Conservation (phyloP, 768 basidiomycete genomes). For the Termitomyces sp. region DNA sequence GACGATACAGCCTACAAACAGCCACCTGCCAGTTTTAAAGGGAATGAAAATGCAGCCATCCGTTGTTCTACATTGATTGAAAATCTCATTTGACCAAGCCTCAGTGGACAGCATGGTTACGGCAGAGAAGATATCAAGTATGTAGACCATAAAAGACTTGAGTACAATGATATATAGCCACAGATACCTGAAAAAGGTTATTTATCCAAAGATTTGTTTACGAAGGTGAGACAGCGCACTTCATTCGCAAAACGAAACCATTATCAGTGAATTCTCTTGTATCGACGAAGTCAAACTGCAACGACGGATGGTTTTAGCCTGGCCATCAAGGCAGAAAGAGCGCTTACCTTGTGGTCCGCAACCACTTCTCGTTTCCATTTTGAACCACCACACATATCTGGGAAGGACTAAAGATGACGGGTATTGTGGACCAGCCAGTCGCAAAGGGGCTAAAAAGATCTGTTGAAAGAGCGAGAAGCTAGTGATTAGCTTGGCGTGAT, state of each 20-base stretch:
- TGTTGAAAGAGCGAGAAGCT: conserved; percentile 21
- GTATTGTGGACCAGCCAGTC: conserved; percentile 42
- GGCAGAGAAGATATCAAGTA: conserved; percentile 97
- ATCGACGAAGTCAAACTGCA: conserved; percentile 95
- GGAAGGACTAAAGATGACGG: conserved; percentile 15
- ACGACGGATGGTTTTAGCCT: conserved; percentile 2
- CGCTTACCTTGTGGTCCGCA: conserved; percentile 90
- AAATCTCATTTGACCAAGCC: conserved; percentile 90
- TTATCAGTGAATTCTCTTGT: conserved; percentile 88
- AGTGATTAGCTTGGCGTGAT: conserved; percentile 11
- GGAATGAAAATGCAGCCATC: conserved; percentile 79
- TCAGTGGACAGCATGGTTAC: conserved; percentile 92
- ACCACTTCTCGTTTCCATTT: conserved; percentile 98
- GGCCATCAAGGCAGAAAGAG: neutral
- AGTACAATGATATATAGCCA: conserved; percentile 91
- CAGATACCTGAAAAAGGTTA: conserved; percentile 59
- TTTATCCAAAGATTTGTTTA: neutral
- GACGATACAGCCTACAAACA: conserved; percentile 97
- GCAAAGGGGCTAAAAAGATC: conserved; percentile 23
- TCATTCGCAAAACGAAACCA: conserved; percentile 79
- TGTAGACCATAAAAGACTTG: conserved; percentile 94
- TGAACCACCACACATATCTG: conserved; percentile 62
- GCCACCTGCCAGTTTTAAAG: conserved; percentile 88
- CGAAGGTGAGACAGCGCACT: conserved; percentile 39
- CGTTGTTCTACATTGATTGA: conserved; percentile 58